Evolutionary conservation across 345 rosid genomes (phyloP).

Genomic region (Psidium friedrichsthalianum): DNA sequence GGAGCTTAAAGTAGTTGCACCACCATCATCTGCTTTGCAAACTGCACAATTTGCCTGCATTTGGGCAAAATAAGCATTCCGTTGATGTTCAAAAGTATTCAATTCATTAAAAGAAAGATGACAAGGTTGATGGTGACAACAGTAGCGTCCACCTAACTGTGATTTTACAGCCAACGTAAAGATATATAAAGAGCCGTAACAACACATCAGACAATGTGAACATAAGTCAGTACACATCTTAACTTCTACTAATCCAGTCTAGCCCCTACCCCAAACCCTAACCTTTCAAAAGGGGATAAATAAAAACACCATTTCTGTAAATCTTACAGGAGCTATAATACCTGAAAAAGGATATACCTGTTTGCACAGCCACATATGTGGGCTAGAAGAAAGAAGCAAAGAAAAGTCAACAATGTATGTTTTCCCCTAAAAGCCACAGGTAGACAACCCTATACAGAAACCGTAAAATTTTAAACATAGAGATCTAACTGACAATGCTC

Average conservation of each 20-base stretch:
- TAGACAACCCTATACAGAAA: neutral
- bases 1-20: constrained; percentile 73
- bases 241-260: neutral
- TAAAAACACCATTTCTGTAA: neutral
- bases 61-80: constrained; percentile 3
- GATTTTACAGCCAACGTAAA: neutral
- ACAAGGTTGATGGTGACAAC: neutral
- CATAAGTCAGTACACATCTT: neutral
- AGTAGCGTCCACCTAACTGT: neutral
- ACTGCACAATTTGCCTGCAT: constrained; percentile 87
- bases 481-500: neutral
- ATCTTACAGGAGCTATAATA: neutral
- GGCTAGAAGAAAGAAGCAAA: neutral
- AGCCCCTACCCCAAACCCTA: neutral
- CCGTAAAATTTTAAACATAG: neutral
- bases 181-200: neutral
- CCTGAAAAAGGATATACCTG: neutral
- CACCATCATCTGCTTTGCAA: constrained; percentile 89
- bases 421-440: neutral
- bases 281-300: neutral
- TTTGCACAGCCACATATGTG: neutral
- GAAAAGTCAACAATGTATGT: neutral
- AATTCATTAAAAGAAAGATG: neutral
- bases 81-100: neutral
- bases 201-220: neutral